phyloP scores from a whole-genome alignment of 2,329 filamentous ascomycete species.

The Fusarium equiseti region DNA sequence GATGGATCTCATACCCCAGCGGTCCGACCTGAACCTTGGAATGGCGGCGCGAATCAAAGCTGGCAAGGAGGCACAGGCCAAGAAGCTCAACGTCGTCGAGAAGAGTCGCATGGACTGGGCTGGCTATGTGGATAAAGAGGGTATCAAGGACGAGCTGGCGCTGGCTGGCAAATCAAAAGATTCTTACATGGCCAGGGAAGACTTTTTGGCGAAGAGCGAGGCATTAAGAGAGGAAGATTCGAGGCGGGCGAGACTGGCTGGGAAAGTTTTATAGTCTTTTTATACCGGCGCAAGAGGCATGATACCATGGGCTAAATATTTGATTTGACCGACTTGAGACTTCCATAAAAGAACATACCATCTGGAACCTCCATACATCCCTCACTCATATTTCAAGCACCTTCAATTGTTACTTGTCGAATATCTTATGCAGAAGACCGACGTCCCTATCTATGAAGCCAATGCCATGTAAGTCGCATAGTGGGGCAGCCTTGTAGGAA shows the following conservation, averaged over 20 bases:
- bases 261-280: constrained; percentile 42
- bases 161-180: constrained; percentile 74
- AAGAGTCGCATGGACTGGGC: constrained; percentile 82
- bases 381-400: neutral
- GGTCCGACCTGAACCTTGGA: constrained; percentile 70
- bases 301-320: constrained; percentile 45
- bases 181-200: constrained; percentile 71
- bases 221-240: constrained; percentile 71
- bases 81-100: constrained; percentile 77
- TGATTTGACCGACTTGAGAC: neutral
- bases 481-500: constrained; percentile 47
- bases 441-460: neutral
- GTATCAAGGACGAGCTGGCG: constrained; percentile 76
- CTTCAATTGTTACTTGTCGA: neutral
- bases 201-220: constrained; percentile 75
- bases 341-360: neutral
- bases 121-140: constrained; percentile 77
- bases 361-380: neutral
- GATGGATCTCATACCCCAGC: constrained; percentile 57
- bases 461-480: neutral
- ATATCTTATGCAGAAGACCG: neutral
- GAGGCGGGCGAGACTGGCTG: constrained; percentile 64
- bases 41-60: constrained; percentile 62
- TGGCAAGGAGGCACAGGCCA: constrained; percentile 64
- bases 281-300: constrained; percentile 41